Conservation (phyloP, 2,329 filamentous ascomycete species). For the Dactylellina parvicollis region DNA sequence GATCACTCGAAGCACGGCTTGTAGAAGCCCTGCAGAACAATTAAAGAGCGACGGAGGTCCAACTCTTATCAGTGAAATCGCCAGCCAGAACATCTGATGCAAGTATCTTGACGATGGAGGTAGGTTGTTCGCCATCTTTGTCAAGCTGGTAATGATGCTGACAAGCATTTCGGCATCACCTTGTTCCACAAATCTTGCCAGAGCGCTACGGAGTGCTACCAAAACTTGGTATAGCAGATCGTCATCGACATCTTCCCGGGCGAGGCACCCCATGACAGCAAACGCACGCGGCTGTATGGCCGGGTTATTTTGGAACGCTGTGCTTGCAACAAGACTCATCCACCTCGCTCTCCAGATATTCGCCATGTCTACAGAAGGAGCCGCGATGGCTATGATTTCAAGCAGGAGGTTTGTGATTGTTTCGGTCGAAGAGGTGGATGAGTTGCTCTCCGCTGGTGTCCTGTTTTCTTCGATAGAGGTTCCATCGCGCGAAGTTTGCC, state of each 20-base stretch:
- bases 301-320: conserved; percentile 77
- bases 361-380: conserved; percentile 72
- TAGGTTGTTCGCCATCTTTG: conserved; percentile 77
- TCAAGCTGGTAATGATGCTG: conserved; percentile 73
- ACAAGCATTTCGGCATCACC: conserved; percentile 74
- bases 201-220: conserved; percentile 73
- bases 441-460: conserved; percentile 52
- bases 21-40: conserved; percentile 72
- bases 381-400: conserved; percentile 72
- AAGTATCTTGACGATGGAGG: conserved; percentile 74
- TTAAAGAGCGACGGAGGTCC: conserved; percentile 73
- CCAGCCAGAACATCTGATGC: conserved; percentile 75
- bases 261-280: conserved; percentile 76
- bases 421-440: conserved; percentile 64
- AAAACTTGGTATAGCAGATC: conserved; percentile 77
- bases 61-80: conserved; percentile 72
- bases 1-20: conserved; percentile 73
- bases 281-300: conserved; percentile 76
- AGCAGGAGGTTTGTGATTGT: conserved; percentile 71
- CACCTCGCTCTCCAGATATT: conserved; percentile 77
- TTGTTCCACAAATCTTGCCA: conserved; percentile 73
- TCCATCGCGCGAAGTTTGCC: conserved; percentile 57
- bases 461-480: conserved; percentile 56
- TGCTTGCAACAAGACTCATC: conserved; percentile 78
- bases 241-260: conserved; percentile 76